Percentiles rank a stretch among this genome's conserved stretches.
These are phyloP conservation scores for Lojkania enalia DNA, from an alignment of 2,329 filamentous ascomycete species.

Conservation along the genomic window DNA sequence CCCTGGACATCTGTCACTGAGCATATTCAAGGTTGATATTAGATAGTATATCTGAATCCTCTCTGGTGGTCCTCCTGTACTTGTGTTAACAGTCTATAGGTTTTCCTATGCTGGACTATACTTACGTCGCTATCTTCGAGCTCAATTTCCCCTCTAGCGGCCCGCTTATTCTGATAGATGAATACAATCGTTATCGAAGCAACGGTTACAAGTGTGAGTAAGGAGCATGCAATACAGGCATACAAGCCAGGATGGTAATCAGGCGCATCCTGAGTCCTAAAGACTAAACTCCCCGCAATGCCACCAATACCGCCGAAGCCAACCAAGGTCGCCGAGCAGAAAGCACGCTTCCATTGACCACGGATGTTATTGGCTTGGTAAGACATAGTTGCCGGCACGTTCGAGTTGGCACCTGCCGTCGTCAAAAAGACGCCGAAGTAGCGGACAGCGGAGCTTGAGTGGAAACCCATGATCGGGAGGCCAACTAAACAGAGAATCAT, in stretches of 20 bases:
- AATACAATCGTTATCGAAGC: conserved; percentile 38
- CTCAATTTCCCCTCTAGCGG: conserved; percentile 47
- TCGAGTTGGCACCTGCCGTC: conserved; percentile 76
- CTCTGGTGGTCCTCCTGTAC: conserved; percentile 35
- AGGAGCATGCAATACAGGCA: conserved; percentile 44
- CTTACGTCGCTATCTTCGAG: conserved; percentile 45
- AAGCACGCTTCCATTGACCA: conserved; percentile 85
- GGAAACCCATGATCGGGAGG: conserved; percentile 73
- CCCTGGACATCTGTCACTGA: too few relatives aligned
- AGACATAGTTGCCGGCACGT: conserved; percentile 73
- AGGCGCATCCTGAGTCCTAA: conserved; percentile 53
- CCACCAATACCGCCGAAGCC: conserved; percentile 78
- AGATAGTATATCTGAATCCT: conserved; percentile 41
- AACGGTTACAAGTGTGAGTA: conserved; percentile 43
- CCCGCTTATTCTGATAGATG: conserved; percentile 40
- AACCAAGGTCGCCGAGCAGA: conserved; percentile 75
- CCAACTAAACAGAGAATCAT: conserved; percentile 68
- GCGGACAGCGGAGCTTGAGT: conserved; percentile 57
- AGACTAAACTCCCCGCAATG: conserved; percentile 74
- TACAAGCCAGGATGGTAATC: conserved; percentile 43
- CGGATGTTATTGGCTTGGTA: conserved; percentile 89
- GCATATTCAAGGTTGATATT: conserved; percentile 2
- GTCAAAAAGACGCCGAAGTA: conserved; percentile 77
- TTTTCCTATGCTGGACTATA: background rate
- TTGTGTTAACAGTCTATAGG: conserved; percentile 16